Conservation (phyloP, 257 asterid genomes). For the Solanum corneliomulleri region DNA sequence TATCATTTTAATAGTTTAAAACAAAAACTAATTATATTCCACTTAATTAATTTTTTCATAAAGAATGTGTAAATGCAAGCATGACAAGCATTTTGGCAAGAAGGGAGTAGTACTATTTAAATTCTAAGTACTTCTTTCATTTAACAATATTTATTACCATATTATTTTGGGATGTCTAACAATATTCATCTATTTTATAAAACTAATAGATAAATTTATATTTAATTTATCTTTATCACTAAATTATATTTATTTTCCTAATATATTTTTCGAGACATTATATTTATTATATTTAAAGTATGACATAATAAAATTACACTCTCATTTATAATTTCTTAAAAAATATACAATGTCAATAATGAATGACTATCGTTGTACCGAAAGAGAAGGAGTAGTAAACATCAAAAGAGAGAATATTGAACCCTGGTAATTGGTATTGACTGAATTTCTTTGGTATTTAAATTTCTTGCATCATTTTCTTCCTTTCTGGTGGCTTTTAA, state of each 20-base stretch:
- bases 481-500: not conserved
- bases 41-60: not conserved
- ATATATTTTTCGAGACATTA: no score
- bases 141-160: no score
- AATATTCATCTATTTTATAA: no score
- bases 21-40: not conserved
- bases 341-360: no score
- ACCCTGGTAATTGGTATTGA: not conserved
- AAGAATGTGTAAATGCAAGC: not conserved
- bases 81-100: not conserved
- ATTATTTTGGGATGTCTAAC: no score
- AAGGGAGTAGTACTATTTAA: not conserved
- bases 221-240: no score
- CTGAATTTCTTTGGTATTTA: not conserved
- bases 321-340: no score
- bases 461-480: not conserved
- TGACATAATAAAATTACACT: no score
- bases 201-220: no score
- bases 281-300: no score
- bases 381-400: not conserved
- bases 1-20: not conserved
- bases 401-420: not conserved
- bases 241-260: no score
- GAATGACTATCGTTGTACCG: no score
- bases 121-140: accelerated